phyloP scores from a whole-genome alignment of 129 eudicot genomes.

The Tagetes erecta region DNA sequence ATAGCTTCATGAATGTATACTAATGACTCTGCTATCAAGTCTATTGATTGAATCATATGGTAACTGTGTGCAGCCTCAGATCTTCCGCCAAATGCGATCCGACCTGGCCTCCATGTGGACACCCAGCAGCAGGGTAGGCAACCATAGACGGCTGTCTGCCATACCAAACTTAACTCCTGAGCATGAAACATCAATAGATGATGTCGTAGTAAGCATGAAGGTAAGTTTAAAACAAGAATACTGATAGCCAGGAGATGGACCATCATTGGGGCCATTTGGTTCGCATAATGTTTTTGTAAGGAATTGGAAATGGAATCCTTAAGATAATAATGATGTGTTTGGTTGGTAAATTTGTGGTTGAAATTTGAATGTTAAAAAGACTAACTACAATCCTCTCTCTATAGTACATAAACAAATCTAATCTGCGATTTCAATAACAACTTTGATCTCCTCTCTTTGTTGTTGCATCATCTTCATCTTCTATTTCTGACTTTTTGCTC shows the following conservation, averaged over 20 bases:
- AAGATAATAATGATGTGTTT: no score
- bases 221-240: slow-evolving; percentile 29
- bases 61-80: slow-evolving; percentile 67
- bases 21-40: neutral
- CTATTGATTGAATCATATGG: slow-evolving; percentile 18
- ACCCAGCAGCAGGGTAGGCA: slow-evolving; percentile 51
- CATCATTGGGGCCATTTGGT: neutral
- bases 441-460: no score
- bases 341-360: no score
- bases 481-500: no score
- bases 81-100: slow-evolving; percentile 80
- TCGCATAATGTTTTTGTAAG: no score
- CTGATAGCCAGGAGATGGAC: slow-evolving; percentile 2
- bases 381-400: no score
- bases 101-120: slow-evolving; percentile 96
- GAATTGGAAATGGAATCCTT: no score
- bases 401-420: no score
- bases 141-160: slow-evolving; percentile 53
- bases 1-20: neutral
- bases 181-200: slow-evolving; percentile 38
- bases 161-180: slow-evolving; percentile 38
- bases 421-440: no score
- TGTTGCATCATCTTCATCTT: no score
- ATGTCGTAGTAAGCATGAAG: slow-evolving; percentile 65
- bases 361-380: no score